Conservation (phyloP, 225 moss, liverwort and hornwort species). For the Polytrichum formosum region DNA sequence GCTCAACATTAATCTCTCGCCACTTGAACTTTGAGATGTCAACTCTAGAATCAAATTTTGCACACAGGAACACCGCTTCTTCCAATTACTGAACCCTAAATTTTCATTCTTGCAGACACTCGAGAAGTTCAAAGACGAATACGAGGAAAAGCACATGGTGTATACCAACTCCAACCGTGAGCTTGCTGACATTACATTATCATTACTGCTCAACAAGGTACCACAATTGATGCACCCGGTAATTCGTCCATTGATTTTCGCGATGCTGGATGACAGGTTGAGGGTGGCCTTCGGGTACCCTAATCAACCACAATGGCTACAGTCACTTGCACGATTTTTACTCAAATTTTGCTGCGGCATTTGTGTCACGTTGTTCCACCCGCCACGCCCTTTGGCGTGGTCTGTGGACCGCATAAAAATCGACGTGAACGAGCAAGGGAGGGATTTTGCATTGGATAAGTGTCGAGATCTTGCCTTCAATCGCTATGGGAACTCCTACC, state of each 20-base stretch:
- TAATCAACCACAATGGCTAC: constrained; percentile 22
- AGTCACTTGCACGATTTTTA: not conserved
- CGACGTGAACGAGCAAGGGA: constrained; percentile 21
- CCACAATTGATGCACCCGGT: constrained; percentile 17
- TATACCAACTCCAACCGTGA: constrained; percentile 28
- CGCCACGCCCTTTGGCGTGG: constrained; percentile 32
- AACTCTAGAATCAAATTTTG: too few relatives aligned
- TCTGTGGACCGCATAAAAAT: constrained; percentile 15
- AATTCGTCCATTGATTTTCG: constrained; percentile 22
- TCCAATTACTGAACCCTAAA: too few relatives aligned
- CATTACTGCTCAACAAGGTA: constrained; percentile 11
- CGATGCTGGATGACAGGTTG: constrained; percentile 41
- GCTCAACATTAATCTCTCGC: too few relatives aligned
- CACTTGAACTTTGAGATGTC: too few relatives aligned
- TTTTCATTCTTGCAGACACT: constrained; percentile 19
- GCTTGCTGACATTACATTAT: constrained; percentile 23
- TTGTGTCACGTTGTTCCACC: constrained; percentile 19
- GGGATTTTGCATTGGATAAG: constrained; percentile 12
- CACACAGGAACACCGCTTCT: too few relatives aligned
- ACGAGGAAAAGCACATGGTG: constrained; percentile 32
- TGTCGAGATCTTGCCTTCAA: constrained; percentile 17
- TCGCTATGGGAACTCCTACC: constrained; percentile 18
- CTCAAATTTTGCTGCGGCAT: constrained; percentile 10
- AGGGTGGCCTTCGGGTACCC: constrained; percentile 31
- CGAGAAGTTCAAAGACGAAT: constrained; percentile 26